phyloP scores from a whole-genome alignment of 345 rosid genomes.

The Bretschneidera sinensis region DNA sequence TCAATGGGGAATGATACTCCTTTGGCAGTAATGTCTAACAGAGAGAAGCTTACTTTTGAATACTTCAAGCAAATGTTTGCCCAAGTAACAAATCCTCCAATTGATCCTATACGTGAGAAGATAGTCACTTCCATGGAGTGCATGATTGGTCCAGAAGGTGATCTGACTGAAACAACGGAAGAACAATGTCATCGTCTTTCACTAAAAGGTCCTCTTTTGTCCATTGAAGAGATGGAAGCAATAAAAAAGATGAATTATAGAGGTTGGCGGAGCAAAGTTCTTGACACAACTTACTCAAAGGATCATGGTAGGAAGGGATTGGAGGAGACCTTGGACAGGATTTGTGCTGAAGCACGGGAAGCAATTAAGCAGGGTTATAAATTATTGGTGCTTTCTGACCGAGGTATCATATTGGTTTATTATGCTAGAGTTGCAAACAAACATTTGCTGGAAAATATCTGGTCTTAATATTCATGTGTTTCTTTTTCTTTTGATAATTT shows the following conservation, averaged over 20 bases:
- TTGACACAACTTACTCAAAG: conserved; percentile 86
- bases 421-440: too few relatives aligned
- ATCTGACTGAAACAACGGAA: conserved; percentile 94
- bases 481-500: neutral
- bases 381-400: conserved; percentile 83
- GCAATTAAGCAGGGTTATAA: conserved; percentile 89
- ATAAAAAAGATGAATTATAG: conserved; percentile 83
- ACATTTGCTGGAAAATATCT: too few relatives aligned
- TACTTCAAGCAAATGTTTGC: conserved; percentile 99
- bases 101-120: conserved; percentile 98
- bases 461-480: too few relatives aligned
- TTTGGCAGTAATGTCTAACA: conserved; percentile 89
- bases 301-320: conserved; percentile 78
- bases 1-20: conserved; percentile 99
- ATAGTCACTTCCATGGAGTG: conserved; percentile 99
- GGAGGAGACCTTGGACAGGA: conserved; percentile 82
- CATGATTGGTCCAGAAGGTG: conserved; percentile 99
- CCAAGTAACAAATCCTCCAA: conserved; percentile 99
- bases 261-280: conserved; percentile 87
- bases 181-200: conserved; percentile 98
- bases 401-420: conserved; percentile 54
- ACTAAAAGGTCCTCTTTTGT: conserved; percentile 76
- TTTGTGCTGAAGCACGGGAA: conserved; percentile 78
- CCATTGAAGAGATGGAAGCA: conserved; percentile 78
- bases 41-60: conserved; percentile 87